Percentiles rank a stretch among this genome's conserved stretches.
These are phyloP conservation scores for Sporisorium graminicola DNA, from an alignment of 1,284 basidiomycete species.

Conservation along the genomic window DNA sequence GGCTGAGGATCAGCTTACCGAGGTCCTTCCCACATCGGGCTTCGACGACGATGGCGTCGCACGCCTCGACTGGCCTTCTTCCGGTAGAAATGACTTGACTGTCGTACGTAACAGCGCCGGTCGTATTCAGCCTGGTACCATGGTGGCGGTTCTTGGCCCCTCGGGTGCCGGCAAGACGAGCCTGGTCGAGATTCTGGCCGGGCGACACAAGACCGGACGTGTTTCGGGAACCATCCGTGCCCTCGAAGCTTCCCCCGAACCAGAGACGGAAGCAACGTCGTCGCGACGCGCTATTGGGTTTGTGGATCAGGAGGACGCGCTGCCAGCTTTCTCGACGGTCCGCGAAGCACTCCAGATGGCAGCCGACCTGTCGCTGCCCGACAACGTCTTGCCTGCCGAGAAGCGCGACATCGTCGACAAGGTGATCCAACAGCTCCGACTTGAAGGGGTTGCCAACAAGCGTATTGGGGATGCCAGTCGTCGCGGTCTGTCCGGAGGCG, in stretches of 20 bases:
- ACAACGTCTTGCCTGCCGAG: conserved; percentile 44
- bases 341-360: conserved; percentile 58
- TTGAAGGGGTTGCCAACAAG: conserved; percentile 47
- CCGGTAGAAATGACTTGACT: neutral
- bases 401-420: conserved; percentile 38
- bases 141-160: conserved; percentile 58
- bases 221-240: conserved; percentile 37
- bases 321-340: conserved; percentile 57
- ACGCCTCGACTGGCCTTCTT: conserved; percentile 16
- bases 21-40: conserved; percentile 9
- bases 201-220: conserved; percentile 50
- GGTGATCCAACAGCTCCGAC: conserved; percentile 46
- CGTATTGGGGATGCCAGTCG: conserved; percentile 53
- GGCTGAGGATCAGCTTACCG: neutral
- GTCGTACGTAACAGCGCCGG: conserved; percentile 42
- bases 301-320: conserved; percentile 59
- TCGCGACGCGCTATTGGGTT: conserved; percentile 44
- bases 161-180: conserved; percentile 62
- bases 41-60: conserved; percentile 9
- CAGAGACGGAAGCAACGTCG: neutral
- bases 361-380: conserved; percentile 53
- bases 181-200: conserved; percentile 59
- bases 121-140: conserved; percentile 45
- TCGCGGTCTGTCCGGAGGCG: conserved; percentile 59
- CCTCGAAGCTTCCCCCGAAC: conserved; percentile 16